Evolutionary conservation across 108 stramenopile genomes (phyloP).

Genomic region (Bacterosira constricta): DNA sequence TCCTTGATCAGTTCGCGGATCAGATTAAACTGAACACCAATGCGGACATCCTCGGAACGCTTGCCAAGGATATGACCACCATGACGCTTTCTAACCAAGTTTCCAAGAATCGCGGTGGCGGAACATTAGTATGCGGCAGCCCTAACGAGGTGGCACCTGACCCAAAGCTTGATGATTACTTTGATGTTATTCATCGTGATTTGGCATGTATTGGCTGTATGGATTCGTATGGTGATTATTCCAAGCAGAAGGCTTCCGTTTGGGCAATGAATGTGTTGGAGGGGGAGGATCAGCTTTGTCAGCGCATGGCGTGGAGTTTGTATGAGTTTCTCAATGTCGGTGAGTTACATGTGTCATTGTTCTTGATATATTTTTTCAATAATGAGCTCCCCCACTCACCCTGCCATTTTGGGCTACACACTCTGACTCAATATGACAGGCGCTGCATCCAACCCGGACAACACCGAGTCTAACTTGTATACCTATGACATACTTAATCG

Average conservation of each 20-base stretch:
- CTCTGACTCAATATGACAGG: too few species aligned
- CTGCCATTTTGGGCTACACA: background rate
- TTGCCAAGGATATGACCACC: constrained; percentile 18
- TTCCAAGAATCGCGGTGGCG: constrained; percentile 23
- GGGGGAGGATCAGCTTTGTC: constrained; percentile 60
- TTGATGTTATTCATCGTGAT: constrained; percentile 34
- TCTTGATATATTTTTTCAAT: background rate
- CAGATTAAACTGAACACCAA: constrained; percentile 15
- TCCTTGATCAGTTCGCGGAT: constrained; percentile 35
- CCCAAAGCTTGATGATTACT: constrained; percentile 45
- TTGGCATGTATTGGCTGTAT: constrained; percentile 42
- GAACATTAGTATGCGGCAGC: constrained; percentile 51
- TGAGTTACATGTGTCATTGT: background rate
- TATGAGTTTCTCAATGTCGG: constrained; percentile 63
- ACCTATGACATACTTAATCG: constrained; percentile 67
- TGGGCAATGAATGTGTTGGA: constrained; percentile 39
- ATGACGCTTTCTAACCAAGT: constrained; percentile 23
- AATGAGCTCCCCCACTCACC: background rate
- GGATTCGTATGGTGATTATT: constrained; percentile 35
- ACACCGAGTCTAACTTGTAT: constrained; percentile 43
- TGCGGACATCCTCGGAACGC: constrained; percentile 9
- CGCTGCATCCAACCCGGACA: constrained; percentile 35
- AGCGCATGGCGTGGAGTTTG: constrained; percentile 79
- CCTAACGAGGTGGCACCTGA: constrained; percentile 59
- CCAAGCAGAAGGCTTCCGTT: constrained; percentile 43